Base-by-base conservation (phyloP, 1,139 yeast species). In the Saccharomyces hybrid region DNA sequence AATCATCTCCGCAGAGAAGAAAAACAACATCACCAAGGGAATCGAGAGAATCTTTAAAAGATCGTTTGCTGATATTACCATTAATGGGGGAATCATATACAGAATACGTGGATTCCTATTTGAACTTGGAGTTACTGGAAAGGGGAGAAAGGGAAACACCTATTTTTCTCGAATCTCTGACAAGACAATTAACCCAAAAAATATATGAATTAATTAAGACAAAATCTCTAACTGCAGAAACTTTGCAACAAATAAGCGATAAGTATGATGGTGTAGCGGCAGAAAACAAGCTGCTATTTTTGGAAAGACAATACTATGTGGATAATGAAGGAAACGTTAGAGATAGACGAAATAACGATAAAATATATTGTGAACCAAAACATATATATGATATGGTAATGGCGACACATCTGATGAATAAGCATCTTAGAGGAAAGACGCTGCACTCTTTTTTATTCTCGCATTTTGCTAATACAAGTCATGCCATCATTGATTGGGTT, bases 401-500 rank as follows among this genome's bases (percentile, higher is more conserved):
- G 56, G 57, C 62, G 8, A 61, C 65, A 5, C 72, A 69, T 57
- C 47, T 69, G 14, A 56, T 67, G 53, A 68, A 69, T 55, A 55
- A 57, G 16, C 71, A 68, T 55, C 53, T 61, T 48, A 55, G 56
- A 11, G 55, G 53, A 26, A 55, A 57, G 20, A 53, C 55, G 13
- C 48, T 67, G 5, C 61, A 61, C 50, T 54, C 53, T n/a, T 51
- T 57, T 23, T 38, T 69, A 25, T 53, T 55, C 5, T 56, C 59
- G 31, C 55, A 56, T 25, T 65, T 61, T 47, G 61, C 69, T n/a
- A 69, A 68, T 52, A 58, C 64, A 14, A 63, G 69, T 1, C 55
- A 65, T 28, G 61, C 57, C 11, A 55, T 60, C 25, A 59, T 59
- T n/a, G 53, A 53, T 5, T 53, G 59, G 41, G 59, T 63, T 1